These are phyloP conservation scores for Ceratocystis eucalypticola DNA, from an alignment of 2,329 filamentous ascomycete genomes.

Conservation along the genomic window DNA sequence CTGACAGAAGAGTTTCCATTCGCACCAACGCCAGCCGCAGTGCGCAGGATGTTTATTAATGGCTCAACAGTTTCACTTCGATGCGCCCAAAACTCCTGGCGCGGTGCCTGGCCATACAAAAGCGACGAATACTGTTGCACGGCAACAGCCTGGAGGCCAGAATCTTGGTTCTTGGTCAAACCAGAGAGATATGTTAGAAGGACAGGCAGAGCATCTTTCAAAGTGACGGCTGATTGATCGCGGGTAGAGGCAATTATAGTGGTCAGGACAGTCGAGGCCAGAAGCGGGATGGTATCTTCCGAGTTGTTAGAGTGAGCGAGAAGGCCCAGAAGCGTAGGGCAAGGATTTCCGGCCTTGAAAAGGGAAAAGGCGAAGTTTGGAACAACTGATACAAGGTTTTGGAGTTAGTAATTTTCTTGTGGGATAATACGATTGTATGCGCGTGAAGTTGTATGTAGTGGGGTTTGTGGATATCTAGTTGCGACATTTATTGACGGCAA, in stretches of 20 bases:
- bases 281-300: slow-evolving; percentile 72
- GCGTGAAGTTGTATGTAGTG: neutral
- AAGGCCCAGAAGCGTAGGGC: slow-evolving; percentile 70
- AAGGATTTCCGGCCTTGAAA: slow-evolving; percentile 61
- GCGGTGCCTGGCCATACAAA: slow-evolving; percentile 58
- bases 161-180: slow-evolving; percentile 72
- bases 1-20: slow-evolving; percentile 49
- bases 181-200: slow-evolving; percentile 77
- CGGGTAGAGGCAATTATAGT: slow-evolving; percentile 59
- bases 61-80: slow-evolving; percentile 72
- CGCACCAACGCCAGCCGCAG: slow-evolving; percentile 58
- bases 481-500: slow-evolving; percentile 1
- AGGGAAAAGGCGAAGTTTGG: slow-evolving; percentile 66
- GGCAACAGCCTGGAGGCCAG: slow-evolving; percentile 86
- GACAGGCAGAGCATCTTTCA: slow-evolving; percentile 63
- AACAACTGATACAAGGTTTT: slow-evolving; percentile 43
- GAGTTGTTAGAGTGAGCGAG: slow-evolving; percentile 61
- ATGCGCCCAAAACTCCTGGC: slow-evolving; percentile 83
- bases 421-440: neutral
- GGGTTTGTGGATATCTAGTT: slow-evolving; percentile 1
- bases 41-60: slow-evolving; percentile 66
- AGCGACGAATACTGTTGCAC: slow-evolving; percentile 83
- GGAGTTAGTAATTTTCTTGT: neutral
- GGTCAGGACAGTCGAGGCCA: slow-evolving; percentile 77
- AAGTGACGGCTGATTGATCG: slow-evolving; percentile 49